These are phyloP conservation scores for Elymus sibiricus DNA, from an alignment of 176 grass and related monocot genomes.

Conservation along the genomic window DNA sequence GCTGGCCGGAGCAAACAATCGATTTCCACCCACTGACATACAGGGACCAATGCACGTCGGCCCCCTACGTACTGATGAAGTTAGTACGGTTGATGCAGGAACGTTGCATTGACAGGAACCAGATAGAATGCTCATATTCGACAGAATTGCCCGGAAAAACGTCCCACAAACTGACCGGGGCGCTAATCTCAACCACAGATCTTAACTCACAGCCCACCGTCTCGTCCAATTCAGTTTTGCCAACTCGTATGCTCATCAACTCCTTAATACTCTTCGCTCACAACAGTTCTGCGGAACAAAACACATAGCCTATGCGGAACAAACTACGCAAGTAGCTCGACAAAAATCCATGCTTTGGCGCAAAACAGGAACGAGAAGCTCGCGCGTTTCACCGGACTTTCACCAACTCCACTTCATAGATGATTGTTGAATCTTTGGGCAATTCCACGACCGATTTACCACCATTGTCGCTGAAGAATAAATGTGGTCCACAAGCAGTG, in stretches of 20 bases:
- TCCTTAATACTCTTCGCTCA: not conserved
- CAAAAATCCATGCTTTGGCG: not conserved
- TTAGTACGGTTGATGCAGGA: too few relatives aligned
- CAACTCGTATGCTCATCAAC: not conserved
- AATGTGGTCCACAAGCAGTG: not conserved
- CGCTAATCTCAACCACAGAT: too few relatives aligned
- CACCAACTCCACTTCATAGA: slow-evolving; percentile 76
- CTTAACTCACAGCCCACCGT: too few relatives aligned
- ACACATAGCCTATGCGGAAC: not conserved
- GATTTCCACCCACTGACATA: too few relatives aligned
- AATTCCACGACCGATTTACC: slow-evolving; percentile 33
- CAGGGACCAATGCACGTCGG: too few relatives aligned
- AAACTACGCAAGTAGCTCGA: not conserved
- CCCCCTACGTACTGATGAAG: too few relatives aligned
- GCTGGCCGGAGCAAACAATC: too few relatives aligned
- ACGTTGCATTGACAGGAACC: too few relatives aligned
- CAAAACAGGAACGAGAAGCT: not conserved
- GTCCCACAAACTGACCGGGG: too few relatives aligned
- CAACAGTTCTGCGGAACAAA: slow-evolving; percentile 2
- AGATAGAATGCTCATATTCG: too few relatives aligned
- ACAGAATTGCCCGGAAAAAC: too few relatives aligned
- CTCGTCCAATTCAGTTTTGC: not conserved
- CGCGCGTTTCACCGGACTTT: slow-evolving; percentile 34
- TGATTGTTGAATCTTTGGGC: slow-evolving; percentile 64
- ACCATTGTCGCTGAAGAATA: slow-evolving; percentile 45